Percentiles rank a stretch among this genome's conserved stretches.
Conservation (phyloP, 164 flowering plant genomes). For the Saururus chinensis region DNA sequence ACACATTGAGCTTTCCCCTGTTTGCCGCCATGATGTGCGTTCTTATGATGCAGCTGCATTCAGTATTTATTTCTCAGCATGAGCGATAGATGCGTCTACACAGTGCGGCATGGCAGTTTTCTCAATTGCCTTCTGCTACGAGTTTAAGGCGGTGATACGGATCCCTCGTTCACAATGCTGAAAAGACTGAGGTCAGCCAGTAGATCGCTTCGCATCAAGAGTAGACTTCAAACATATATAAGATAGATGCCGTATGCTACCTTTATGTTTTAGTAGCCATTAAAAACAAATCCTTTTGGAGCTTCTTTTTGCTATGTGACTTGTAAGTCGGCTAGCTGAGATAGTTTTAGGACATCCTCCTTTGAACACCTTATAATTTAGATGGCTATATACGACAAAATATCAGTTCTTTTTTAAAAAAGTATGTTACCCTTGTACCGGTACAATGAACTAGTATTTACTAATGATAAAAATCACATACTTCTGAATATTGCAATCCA, state of each 20-base stretch:
- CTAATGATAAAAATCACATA: no score
- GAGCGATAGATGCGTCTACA: background rate
- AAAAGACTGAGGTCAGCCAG: background rate
- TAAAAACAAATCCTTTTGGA: no score
- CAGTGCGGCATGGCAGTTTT: constrained; percentile 4
- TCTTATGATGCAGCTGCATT: background rate
- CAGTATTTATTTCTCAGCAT: constrained; percentile 1
- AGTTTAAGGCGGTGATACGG: no score
- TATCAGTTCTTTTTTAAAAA: background rate
- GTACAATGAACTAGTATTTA: no score
- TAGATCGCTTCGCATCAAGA: background rate
- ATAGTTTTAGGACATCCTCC: background rate
- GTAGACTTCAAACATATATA: background rate
- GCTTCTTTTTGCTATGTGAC: background rate
- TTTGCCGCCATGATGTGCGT: constrained; percentile 8
- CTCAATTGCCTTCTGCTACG: constrained; percentile 7
- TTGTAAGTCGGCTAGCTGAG: background rate
- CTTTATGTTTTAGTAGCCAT: no score
- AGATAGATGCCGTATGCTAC: background rate
- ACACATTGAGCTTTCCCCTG: constrained; percentile 2
- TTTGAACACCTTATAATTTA: background rate
- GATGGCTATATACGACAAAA: background rate
- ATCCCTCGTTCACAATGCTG: background rate
- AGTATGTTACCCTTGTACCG: no score
- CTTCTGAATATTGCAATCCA: no score